Conservation (phyloP, 2,329 filamentous ascomycete genomes). For the Diaporthe eres region DNA sequence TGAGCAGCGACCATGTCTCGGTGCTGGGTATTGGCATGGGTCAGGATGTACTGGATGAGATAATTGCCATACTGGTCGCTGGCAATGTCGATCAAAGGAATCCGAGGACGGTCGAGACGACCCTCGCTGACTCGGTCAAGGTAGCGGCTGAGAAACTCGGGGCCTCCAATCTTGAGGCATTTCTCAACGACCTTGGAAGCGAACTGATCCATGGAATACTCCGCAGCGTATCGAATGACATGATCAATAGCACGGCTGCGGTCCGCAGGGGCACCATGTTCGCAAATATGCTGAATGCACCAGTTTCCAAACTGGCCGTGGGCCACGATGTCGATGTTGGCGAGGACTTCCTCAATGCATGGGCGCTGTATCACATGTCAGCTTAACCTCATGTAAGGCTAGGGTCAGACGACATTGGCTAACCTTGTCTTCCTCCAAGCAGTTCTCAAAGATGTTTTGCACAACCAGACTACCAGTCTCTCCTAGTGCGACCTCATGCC, state of each 20-base stretch:
- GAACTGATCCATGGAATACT: constrained; percentile 99
- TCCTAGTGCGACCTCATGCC: constrained; percentile 97
- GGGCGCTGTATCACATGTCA: constrained; percentile 75
- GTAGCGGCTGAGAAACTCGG: constrained; percentile 92
- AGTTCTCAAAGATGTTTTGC: constrained; percentile 99
- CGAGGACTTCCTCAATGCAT: constrained; percentile 95
- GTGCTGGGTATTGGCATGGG: constrained; percentile 88
- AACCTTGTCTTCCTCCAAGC: constrained; percentile 98
- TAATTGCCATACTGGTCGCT: constrained; percentile 99
- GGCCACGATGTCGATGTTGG: constrained; percentile 94
- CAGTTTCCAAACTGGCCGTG: constrained; percentile 99
- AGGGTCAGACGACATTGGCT: constrained; percentile 43
- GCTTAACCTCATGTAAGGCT: neutral
- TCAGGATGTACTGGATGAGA: constrained; percentile 96
- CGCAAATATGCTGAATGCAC: constrained; percentile 99
- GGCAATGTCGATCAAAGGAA: constrained; percentile 97
- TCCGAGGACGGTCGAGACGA: constrained; percentile 89
- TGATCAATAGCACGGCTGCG: constrained; percentile 95
- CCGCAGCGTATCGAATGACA: constrained; percentile 91
- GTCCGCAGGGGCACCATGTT: constrained; percentile 92
- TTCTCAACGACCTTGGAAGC: constrained; percentile 99
- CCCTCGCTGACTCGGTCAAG: constrained; percentile 95
- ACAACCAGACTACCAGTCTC: constrained; percentile 98
- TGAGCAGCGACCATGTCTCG: constrained; percentile 93
- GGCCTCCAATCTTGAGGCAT: constrained; percentile 94